phyloP scores from a whole-genome alignment of 257 asterid species.

The Solanum paucissectum region DNA sequence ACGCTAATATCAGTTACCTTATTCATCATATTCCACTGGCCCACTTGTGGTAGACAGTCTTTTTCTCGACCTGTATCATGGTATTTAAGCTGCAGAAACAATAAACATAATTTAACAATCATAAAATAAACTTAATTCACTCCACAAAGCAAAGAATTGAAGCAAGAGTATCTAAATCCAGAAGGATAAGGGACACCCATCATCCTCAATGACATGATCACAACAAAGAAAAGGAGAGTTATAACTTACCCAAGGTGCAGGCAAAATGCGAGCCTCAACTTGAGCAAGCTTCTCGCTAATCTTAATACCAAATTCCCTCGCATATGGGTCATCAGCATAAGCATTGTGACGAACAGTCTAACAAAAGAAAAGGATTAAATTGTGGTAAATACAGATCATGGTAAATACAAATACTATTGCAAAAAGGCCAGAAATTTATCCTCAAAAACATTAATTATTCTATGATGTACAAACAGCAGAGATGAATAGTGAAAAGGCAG shows the following conservation, averaged over 20 bases:
- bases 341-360: constrained; percentile 88
- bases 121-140: not conserved
- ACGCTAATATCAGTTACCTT: constrained; percentile 35
- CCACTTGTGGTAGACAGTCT: constrained; percentile 91
- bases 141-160: not conserved
- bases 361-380: not conserved
- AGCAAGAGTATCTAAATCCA: too few species aligned
- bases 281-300: constrained; percentile 80
- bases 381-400: not conserved
- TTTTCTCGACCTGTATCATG: constrained; percentile 95
- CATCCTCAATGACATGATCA: not conserved
- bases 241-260: constrained; percentile 77
- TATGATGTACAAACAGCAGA: not conserved
- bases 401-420: not conserved
- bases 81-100: constrained; percentile 69
- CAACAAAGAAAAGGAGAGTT: not conserved
- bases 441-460: not conserved
- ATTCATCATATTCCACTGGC: constrained; percentile 99
- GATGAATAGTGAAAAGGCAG: not conserved
- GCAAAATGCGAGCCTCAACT: constrained; percentile 95
- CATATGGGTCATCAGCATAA: constrained; percentile 70
- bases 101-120: not conserved
- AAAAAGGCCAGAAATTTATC: not conserved
- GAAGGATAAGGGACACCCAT: not conserved
- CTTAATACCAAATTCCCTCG: constrained; percentile 87